These are phyloP conservation scores for Suhomyces coccinellae DNA, from an alignment of 1,139 yeast species.

Conservation along the genomic window DNA sequence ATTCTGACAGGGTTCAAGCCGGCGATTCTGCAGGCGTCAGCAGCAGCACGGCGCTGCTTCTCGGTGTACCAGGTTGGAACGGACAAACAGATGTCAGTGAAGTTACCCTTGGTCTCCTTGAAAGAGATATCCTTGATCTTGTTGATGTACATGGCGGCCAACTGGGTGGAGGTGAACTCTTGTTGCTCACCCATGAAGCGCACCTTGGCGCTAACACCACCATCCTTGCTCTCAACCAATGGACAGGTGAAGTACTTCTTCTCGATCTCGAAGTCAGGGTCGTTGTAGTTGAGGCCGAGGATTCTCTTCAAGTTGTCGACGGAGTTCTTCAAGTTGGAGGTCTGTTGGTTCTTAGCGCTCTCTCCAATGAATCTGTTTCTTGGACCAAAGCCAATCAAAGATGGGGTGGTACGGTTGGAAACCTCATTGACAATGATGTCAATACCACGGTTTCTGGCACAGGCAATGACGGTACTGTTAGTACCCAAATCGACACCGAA, in stretches of 20 bases:
- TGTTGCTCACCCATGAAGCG: slow-evolving; percentile 78
- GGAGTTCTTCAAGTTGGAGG: slow-evolving; percentile 93
- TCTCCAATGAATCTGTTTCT: slow-evolving; percentile 94
- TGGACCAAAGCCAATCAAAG: slow-evolving; percentile 88
- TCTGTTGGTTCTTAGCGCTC: slow-evolving; percentile 92
- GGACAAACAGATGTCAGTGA: slow-evolving; percentile 87
- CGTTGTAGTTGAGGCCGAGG: slow-evolving; percentile 71
- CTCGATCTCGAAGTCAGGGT: slow-evolving; percentile 80
- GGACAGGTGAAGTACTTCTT: slow-evolving; percentile 69
- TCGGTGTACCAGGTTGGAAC: slow-evolving; percentile 98
- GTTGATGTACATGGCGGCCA: slow-evolving; percentile 92
- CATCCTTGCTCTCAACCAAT: slow-evolving; percentile 67
- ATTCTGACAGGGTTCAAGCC: slow-evolving; percentile 97
- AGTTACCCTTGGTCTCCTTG: slow-evolving; percentile 78
- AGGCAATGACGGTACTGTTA: slow-evolving; percentile 89
- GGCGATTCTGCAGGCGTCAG: slow-evolving; percentile 94
- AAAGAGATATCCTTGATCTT: slow-evolving; percentile 80
- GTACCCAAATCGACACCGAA: slow-evolving; percentile 99
- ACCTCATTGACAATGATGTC: slow-evolving; percentile 98
- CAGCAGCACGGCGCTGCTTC: slow-evolving; percentile 92
- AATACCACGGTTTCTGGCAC: slow-evolving; percentile 98
- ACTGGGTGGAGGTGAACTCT: slow-evolving; percentile 83
- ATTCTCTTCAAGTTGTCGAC: slow-evolving; percentile 92
- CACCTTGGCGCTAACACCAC: slow-evolving; percentile 82
- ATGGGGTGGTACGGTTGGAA: slow-evolving; percentile 94